phyloP scores from a whole-genome alignment of 1,284 basidiomycete species.

The Austroboletus sp. region DNA sequence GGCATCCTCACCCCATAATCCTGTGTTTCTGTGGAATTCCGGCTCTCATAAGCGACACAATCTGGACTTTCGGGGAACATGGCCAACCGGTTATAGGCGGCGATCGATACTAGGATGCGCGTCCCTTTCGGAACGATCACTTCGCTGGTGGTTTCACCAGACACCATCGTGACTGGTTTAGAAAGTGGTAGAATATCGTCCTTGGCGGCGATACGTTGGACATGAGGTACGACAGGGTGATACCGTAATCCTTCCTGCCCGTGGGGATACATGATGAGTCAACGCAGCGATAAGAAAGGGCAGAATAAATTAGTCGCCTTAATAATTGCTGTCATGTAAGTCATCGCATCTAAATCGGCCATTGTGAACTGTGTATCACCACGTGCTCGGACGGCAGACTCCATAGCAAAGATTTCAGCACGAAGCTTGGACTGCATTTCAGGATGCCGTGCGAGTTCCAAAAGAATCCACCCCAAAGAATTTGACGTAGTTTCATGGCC shows the following conservation, averaged over 20 bases:
- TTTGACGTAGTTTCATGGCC: conserved; percentile 53
- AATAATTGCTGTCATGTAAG: conserved; percentile 45
- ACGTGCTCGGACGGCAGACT: conserved; percentile 34
- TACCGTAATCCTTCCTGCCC: conserved; percentile 38
- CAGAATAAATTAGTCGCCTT: conserved; percentile 34
- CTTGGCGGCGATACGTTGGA: conserved; percentile 32
- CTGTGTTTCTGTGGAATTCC: conserved; percentile 32
- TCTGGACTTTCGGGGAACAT: neutral
- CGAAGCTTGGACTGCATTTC: conserved; percentile 37
- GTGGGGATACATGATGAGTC: neutral
- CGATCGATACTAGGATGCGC: conserved; percentile 32
- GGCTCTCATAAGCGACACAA: neutral
- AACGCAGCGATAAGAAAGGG: neutral
- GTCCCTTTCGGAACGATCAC: conserved; percentile 34
- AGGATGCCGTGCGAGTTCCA: conserved; percentile 38
- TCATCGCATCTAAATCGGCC: conserved; percentile 47
- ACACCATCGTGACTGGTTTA: conserved; percentile 34
- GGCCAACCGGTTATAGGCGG: conserved; percentile 34
- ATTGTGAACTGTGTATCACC: conserved; percentile 39
- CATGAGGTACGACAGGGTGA: conserved; percentile 32
- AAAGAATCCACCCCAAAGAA: conserved; percentile 37
- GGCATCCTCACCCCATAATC: conserved; percentile 47
- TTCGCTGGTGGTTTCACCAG: conserved; percentile 33
- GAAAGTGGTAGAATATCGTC: conserved; percentile 44
- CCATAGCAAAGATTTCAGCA: conserved; percentile 35